A percentile compares a stretch with the other conserved stretches of the same genome.
These are phyloP conservation scores for Ascochyta fabae DNA, from an alignment of 2,329 filamentous ascomycete species.

Conservation along the genomic window DNA sequence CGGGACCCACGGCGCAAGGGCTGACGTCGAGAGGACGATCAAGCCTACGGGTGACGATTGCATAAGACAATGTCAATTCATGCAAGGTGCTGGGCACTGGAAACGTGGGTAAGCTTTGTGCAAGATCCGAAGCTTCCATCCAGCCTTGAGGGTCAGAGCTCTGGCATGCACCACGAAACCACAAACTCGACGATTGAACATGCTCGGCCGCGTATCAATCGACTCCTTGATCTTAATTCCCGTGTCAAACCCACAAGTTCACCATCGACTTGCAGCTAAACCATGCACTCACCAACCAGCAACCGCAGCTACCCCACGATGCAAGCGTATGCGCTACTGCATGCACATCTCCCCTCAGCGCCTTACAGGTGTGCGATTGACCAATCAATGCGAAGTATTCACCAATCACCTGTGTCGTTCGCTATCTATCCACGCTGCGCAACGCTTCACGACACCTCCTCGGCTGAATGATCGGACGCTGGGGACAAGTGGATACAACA, in stretches of 20 bases:
- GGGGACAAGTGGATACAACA: too few relatives aligned
- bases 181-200: not conserved
- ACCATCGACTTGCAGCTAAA: conserved; percentile 4
- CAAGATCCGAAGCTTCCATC: not conserved
- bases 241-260: conserved; percentile 1
- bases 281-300: conserved; percentile 14
- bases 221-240: not conserved
- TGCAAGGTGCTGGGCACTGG: not conserved
- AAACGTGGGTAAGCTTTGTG: conserved; percentile 6
- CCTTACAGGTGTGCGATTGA: conserved; percentile 4
- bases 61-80: conserved; percentile 1
- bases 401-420: not conserved
- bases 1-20: not conserved
- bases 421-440: conserved; percentile 7
- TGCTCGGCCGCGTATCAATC: not conserved
- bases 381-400: not conserved
- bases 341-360: conserved; percentile 9
- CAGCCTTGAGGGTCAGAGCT: too few relatives aligned
- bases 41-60: not conserved
- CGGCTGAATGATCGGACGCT: not conserved
- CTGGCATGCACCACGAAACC: not conserved
- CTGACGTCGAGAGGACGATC: conserved; percentile 5
- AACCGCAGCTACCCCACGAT: conserved; percentile 17
- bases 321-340: conserved; percentile 11
- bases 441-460: not conserved